phyloP scores from a whole-genome alignment of 148 eudicot genomes.

The Simmondsia chinensis region DNA sequence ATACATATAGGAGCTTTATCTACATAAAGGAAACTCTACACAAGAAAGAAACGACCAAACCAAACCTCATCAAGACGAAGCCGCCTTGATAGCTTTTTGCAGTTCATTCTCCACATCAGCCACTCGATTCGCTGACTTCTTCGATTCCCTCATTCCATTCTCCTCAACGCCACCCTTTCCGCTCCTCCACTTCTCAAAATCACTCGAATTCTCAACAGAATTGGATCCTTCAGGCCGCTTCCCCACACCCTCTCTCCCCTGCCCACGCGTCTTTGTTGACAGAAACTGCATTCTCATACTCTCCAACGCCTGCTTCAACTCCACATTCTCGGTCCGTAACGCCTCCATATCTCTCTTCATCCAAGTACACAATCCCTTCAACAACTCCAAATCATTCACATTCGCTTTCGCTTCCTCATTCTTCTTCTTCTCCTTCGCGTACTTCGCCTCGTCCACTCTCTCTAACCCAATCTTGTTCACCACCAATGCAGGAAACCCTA shows the following conservation, averaged over 20 bases:
- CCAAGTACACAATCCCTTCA: conserved; percentile 67
- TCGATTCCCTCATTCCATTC: conserved; percentile 11
- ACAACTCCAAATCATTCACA: conserved; percentile 37
- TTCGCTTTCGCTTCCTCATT: conserved; percentile 11
- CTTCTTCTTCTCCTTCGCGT: conserved; percentile 15
- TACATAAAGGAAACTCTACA: no score
- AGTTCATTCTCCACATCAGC: conserved; percentile 71
- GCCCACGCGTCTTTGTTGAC: conserved; percentile 15
- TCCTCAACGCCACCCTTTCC: conserved; percentile 31
- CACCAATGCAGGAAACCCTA: conserved; percentile 42
- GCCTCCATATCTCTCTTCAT: conserved; percentile 64
- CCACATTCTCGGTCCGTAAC: conserved; percentile 50
- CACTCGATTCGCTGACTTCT: conserved; percentile 19
- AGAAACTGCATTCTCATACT: conserved; percentile 26
- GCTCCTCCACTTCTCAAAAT: conserved; percentile 57
- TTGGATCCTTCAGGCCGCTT: conserved; percentile 14
- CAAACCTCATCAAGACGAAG: conserved; percentile 48
- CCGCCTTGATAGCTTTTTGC: conserved; percentile 78
- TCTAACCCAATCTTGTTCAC: conserved; percentile 77
- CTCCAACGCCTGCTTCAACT: conserved; percentile 49
- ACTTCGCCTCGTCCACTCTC: conserved; percentile 59
- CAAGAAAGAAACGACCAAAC: no score
- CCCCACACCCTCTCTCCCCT: conserved; percentile 22
- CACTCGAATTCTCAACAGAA: conserved; percentile 28
- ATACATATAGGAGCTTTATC: no score